phyloP scores from a whole-genome alignment of 257 asterid genomes.

The Salvia miltiorrhiza region DNA sequence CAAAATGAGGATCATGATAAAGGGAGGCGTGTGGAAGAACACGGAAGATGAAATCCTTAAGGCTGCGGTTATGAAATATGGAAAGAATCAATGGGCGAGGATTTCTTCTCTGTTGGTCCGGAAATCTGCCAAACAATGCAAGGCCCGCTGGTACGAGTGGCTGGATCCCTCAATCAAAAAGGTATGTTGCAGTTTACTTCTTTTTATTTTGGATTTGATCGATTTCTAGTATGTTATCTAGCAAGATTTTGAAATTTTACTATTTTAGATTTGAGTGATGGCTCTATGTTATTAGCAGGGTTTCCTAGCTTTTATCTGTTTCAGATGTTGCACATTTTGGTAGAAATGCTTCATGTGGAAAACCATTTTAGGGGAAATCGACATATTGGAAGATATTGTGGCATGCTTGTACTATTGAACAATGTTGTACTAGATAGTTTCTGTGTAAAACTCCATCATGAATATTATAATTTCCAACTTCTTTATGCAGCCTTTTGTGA shows the following conservation, averaged over 20 bases:
- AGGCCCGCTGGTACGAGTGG: constrained; percentile 99
- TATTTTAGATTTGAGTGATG: background rate
- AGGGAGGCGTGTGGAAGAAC: constrained; percentile 99
- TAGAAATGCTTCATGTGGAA: background rate
- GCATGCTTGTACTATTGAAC: background rate
- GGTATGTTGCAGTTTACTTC: constrained; percentile 29
- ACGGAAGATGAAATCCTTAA: constrained; percentile 95
- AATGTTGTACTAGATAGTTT: background rate
- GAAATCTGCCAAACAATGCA: constrained; percentile 97
- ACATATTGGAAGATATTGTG: background rate
- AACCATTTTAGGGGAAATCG: background rate
- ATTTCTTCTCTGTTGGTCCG: constrained; percentile 92
- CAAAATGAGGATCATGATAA: constrained; percentile 94
- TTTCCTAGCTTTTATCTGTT: background rate
- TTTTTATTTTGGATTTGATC: background rate
- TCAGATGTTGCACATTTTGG: background rate
- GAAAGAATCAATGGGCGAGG: constrained; percentile 96
- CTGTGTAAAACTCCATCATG: background rate
- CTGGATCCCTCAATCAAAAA: constrained; percentile 93
- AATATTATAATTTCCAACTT: background rate
- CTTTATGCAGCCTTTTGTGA: background rate
- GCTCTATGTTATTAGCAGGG: background rate
- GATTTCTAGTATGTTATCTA: too few species aligned
- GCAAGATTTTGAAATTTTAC: background rate
- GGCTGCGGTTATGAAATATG: constrained; percentile 98